A percentile compares a stretch with the other conserved stretches of the same genome.
These are phyloP conservation scores for Lindgomyces ingoldianus DNA, from an alignment of 495 filamentous ascomycete species.

Conservation along the genomic window DNA sequence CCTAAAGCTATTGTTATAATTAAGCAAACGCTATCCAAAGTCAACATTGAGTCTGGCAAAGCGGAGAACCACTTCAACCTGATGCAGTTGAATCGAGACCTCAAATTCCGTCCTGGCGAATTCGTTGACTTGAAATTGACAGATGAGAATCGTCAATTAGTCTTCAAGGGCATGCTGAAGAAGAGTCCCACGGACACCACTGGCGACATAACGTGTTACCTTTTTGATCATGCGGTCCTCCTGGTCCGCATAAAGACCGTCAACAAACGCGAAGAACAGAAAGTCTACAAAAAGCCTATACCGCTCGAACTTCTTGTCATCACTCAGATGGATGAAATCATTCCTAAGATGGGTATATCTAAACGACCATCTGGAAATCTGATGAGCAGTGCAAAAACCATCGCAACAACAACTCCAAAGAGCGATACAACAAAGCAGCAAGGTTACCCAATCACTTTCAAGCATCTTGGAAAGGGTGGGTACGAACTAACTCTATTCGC, in stretches of 20 bases:
- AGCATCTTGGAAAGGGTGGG: slow-evolving; percentile 92
- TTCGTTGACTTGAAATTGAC: slow-evolving; percentile 93
- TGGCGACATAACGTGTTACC: slow-evolving; percentile 84
- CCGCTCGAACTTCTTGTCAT: slow-evolving; percentile 92
- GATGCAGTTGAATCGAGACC: slow-evolving; percentile 81
- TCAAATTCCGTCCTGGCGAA: slow-evolving; percentile 83
- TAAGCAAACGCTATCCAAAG: slow-evolving; percentile 79
- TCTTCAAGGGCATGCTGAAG: slow-evolving; percentile 91
- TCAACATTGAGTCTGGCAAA: slow-evolving; percentile 94
- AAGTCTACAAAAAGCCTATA: slow-evolving; percentile 93
- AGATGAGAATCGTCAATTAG: slow-evolving; percentile 86
- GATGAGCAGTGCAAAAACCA: slow-evolving; percentile 59
- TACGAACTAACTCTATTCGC: slow-evolving; percentile 93
- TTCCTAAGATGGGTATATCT: slow-evolving; percentile 73
- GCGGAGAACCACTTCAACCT: slow-evolving; percentile 98
- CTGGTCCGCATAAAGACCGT: slow-evolving; percentile 82
- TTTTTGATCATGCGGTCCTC: slow-evolving; percentile 95
- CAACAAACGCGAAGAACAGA: slow-evolving; percentile 91
- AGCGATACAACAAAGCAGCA: slow-evolving; percentile 58
- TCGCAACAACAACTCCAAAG: slow-evolving; percentile 42
- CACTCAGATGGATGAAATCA: slow-evolving; percentile 92
- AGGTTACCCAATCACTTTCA: slow-evolving; percentile 95
- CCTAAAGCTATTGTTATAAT: slow-evolving; percentile 83
- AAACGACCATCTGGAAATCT: slow-evolving; percentile 90
- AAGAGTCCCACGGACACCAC: slow-evolving; percentile 81